Evolutionary conservation across 495 filamentous ascomycete species (phyloP).

Genomic region (Acidiella bohemica): DNA sequence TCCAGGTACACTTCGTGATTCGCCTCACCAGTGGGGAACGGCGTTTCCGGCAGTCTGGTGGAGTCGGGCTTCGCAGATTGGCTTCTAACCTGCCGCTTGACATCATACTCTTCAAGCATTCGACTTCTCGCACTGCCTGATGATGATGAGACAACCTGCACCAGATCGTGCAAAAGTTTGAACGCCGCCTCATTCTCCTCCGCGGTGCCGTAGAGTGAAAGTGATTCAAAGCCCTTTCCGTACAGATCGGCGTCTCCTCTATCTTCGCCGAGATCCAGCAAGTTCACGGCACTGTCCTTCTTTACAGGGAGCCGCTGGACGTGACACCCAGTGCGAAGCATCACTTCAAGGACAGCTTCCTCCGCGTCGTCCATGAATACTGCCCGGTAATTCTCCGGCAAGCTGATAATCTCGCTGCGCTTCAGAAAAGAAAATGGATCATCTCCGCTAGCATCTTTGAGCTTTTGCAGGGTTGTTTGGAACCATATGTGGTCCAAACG

Average conservation of each 20-base stretch:
- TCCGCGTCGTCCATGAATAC: slow-evolving; percentile 5
- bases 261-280: not conserved
- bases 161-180: not conserved
- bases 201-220: slow-evolving; percentile 1
- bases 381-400: slow-evolving; percentile 2
- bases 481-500: slow-evolving; percentile 3
- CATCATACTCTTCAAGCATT: no score
- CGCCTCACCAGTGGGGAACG: no score
- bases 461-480: not conserved
- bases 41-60: no score
- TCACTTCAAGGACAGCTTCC: slow-evolving; percentile 6
- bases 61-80: no score
- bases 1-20: no score
- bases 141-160: no score
- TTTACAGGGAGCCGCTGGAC: not conserved
- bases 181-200: slow-evolving; percentile 7
- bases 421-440: not conserved
- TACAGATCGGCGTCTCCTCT: not conserved
- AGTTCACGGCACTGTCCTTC: not conserved
- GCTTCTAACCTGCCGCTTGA: no score
- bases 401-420: slow-evolving; percentile 4
- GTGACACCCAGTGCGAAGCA: slow-evolving; percentile 11
- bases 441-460: not conserved
- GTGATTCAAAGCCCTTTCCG: not conserved
- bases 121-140: no score